Base-by-base conservation (phyloP, 2,329 filamentous ascomycete genomes). In the Ceratocystis variospora region DNA sequence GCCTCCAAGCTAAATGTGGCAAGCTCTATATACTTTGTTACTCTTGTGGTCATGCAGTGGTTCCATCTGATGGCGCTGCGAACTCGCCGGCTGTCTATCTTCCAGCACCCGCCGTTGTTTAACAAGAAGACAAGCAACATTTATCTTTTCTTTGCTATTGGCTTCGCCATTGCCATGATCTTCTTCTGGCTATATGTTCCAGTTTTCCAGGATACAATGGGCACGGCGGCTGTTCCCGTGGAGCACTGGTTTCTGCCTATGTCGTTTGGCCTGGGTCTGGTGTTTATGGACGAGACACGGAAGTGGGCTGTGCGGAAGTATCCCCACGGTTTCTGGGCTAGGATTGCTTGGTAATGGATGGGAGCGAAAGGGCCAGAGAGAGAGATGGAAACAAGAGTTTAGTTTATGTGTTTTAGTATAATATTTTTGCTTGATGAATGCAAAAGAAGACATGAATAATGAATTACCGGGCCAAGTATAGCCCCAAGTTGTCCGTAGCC, bases 51-150 rank as follows among this genome's bases (percentile, higher is more conserved):
- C 68, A 97, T 99, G 73, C 95, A 99, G 79, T 99, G 99, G 94
- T 84, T 99, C 74, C 99, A 99, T 77, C 95, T 95, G 71, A 93
- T 99, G 88, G 99, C 99, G 74, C 93, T 93, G 0, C 83, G 99
- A 31, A 96, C 91, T 1, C 96, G 90, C 0, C 96, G 90, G 75
- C 94, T 99, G 77, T 96, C 90, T 12, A 85, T 99, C 12, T 78
- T 99, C 67, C 96, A 92, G 2, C 83, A 99, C 69, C 93, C 92
- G 7, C 80, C 99, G 17, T 96, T 93, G 93, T 78, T 90, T 68
- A 79, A 90, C 25, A 89, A 88, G 17, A 72, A 90, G 28, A 75
- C 84, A 1, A 85, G 93, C 74, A 99, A 99, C 79, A 94, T 96
- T 87, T 94, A 96, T 82, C 86, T 99, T 25, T 90, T 99, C 67